These are phyloP conservation scores for Cucumis sativus DNA, from an alignment of 306 rosid species.

Conservation along the genomic window DNA sequence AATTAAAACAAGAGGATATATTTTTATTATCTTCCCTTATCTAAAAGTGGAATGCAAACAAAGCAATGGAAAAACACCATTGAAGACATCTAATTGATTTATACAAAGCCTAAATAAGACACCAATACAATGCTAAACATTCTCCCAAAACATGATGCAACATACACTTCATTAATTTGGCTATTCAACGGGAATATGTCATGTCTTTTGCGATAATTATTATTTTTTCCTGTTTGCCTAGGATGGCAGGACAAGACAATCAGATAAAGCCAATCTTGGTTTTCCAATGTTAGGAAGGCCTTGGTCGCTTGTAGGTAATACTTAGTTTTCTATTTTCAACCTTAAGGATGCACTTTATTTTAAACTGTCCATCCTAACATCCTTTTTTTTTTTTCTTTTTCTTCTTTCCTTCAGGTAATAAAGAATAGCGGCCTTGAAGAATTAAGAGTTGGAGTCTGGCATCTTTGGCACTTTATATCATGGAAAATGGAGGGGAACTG, in stretches of 20 bases:
- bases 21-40: background rate
- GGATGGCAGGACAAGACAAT: constrained; percentile 39
- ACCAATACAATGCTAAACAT: background rate
- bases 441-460: constrained; percentile 67
- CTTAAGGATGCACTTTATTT: background rate
- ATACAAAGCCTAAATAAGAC: background rate
- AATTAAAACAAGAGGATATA: background rate
- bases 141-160: background rate
- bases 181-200: background rate
- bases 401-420: constrained; percentile 40
- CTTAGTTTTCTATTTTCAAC: background rate
- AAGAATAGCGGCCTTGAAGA: constrained; percentile 80
- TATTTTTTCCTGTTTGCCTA: constrained; percentile 15
- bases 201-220: background rate
- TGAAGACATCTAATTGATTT: background rate
- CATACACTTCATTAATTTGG: constrained; percentile 18
- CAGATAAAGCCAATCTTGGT: constrained; percentile 44
- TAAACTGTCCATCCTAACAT: background rate
- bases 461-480: constrained; percentile 89
- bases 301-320: constrained; percentile 72
- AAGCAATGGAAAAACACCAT: background rate
- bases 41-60: background rate
- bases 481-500: constrained; percentile 95
- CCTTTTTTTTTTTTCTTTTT: background rate
- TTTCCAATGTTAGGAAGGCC: constrained; percentile 41